Base-by-base conservation (phyloP, 768 basidiomycete species). In the Hortiboletus campestris region DNA sequence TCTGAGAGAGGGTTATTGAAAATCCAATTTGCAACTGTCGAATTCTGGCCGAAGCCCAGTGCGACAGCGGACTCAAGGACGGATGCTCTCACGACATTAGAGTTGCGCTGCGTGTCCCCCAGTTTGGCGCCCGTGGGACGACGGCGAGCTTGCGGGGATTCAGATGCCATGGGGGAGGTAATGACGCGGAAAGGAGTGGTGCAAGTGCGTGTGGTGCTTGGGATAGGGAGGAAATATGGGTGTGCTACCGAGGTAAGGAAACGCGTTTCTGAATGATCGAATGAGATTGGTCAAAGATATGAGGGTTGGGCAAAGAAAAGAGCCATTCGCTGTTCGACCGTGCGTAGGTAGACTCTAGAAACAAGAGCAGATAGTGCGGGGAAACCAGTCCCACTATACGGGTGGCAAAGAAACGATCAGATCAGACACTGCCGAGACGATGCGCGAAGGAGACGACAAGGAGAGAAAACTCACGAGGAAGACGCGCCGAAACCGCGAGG, bases 51-150 rank as follows among this genome's bases (percentile, higher is more conserved):
- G 19, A 89, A 66, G 4, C 88, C 88, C 13, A 90, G 79, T 65
- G 87, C 75, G 38, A 89, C 76, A 8, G 88, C 88, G 8, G 78
- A 85, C 63, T 90, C 86, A 39, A 89, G 80, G 22, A 90, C 87
- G 16, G 87, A 89, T 2, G 88, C 87, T 16, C 88, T 80, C 19
- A 89, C 74, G 14, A 79, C 67, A 68, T 76, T 81, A 1, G 86
- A 86, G 63, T 84, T 76, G 39, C 85, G 81, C 20, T 57, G 57
- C 2, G 48, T 4, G 29, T 41, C 45, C 2, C n/a, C 20, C 11
- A 19, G 39, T 39, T 68, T 70, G 2, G 46, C 46, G 53, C 58
- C 64, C 10, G 72, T 62, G 32, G 66, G 72, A 16, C 72, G 68
- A 58, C 67, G 71, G 36, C 61, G 71, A 28, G 58, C 46, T 36